These are phyloP conservation scores for Xylaria acuta DNA, from an alignment of 495 filamentous ascomycete genomes.

Conservation along the genomic window DNA sequence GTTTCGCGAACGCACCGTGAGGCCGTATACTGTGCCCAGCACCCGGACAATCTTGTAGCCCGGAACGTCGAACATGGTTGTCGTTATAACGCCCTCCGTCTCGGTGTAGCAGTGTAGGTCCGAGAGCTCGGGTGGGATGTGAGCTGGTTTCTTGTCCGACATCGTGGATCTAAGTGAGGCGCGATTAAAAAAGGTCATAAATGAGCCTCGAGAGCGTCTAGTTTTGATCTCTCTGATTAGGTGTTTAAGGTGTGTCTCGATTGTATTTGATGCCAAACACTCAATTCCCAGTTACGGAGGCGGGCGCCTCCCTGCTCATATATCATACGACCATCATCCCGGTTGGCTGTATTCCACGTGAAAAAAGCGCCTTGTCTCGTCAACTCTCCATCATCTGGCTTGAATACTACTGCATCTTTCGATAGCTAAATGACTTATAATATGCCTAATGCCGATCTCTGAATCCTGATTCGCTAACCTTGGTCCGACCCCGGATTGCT, in stretches of 20 bases:
- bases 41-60: conserved; percentile 63
- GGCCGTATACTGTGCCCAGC: conserved; percentile 65
- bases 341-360: not conserved
- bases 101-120: conserved; percentile 65
- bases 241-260: not conserved
- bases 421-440: not conserved
- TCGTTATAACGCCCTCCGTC: conserved; percentile 63
- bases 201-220: not conserved
- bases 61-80: conserved; percentile 58
- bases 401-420: not conserved
- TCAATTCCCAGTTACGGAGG: not conserved
- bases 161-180: not conserved
- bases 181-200: not conserved
- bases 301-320: not conserved
- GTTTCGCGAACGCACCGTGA: conserved; percentile 65
- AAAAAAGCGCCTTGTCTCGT: conserved; percentile 2
- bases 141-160: conserved; percentile 28
- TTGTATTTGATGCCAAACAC: not conserved
- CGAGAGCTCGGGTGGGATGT: conserved; percentile 44
- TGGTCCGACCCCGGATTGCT: not conserved
- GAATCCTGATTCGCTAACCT: not conserved
- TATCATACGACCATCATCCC: not conserved
- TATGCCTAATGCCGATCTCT: not conserved
- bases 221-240: not conserved
- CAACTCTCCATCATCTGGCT: not conserved